Conservation (phyloP, 2,329 filamentous ascomycete species). For the Didymella keratinophila region DNA sequence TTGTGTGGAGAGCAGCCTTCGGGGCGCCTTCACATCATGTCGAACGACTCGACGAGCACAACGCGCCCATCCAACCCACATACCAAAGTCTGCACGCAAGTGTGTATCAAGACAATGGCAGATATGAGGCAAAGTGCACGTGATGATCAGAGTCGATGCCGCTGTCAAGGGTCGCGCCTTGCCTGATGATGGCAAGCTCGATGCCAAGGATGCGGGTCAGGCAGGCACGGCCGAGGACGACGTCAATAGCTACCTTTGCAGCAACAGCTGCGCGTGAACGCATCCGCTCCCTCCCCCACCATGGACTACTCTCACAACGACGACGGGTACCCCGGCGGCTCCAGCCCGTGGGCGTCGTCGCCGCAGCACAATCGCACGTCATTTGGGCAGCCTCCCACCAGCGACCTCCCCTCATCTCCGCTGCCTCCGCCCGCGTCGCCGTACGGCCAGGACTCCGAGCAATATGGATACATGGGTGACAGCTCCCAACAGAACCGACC, state of each 20-base stretch:
- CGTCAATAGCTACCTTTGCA: conserved; percentile 26
- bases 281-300: conserved; percentile 35
- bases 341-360: conserved; percentile 70
- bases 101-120: conserved; percentile 15
- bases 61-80: conserved; percentile 46
- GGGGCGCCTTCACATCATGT: conserved; percentile 40
- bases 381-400: conserved; percentile 56
- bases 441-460: conserved; percentile 46
- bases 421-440: conserved; percentile 52
- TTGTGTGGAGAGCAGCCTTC: conserved; percentile 42
- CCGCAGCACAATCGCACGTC: conserved; percentile 60
- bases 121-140: conserved; percentile 27
- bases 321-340: conserved; percentile 64
- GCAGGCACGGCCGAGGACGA: conserved; percentile 17
- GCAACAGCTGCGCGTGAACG: conserved; percentile 28
- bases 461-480: conserved; percentile 48
- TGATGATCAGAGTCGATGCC: conserved; percentile 31
- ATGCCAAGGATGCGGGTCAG: conserved; percentile 26
- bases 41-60: conserved; percentile 46
- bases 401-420: conserved; percentile 52
- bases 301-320: conserved; percentile 74
- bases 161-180: conserved; percentile 36
- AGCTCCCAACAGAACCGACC: conserved; percentile 39
- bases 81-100: conserved; percentile 35
- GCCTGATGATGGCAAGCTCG: conserved; percentile 36